These are phyloP conservation scores for Yamagishiella unicocca DNA, from an alignment of 139 green algal genomes.

Conservation along the genomic window DNA sequence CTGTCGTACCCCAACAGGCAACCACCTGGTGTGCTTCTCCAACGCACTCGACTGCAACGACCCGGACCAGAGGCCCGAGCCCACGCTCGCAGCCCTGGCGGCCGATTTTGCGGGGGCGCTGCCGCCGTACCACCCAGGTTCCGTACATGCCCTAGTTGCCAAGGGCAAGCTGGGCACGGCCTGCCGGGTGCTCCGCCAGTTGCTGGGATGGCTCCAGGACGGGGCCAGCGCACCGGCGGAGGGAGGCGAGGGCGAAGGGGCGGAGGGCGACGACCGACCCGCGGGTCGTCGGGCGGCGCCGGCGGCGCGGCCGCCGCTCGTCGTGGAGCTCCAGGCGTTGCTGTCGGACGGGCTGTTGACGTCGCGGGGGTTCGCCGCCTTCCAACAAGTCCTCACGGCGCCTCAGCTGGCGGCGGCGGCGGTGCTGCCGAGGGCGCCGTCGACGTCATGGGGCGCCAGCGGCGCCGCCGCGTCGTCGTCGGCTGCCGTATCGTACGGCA, in stretches of 20 bases:
- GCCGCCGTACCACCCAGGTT: conserved; percentile 54
- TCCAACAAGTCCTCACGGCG: conserved; percentile 13
- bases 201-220: conserved; percentile 51
- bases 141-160: conserved; percentile 48
- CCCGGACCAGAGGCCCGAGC: background rate
- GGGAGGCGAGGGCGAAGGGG: background rate
- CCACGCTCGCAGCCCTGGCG: background rate
- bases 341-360: conserved; percentile 9
- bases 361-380: conserved; percentile 24
- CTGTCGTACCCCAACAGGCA: conserved; percentile 19
- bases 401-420: conserved; percentile 2
- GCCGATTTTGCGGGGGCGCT: conserved; percentile 37
- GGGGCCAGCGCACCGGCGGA: background rate
- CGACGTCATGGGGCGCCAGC: background rate
- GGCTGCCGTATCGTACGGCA: background rate
- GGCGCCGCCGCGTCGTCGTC: background rate
- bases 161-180: conserved; percentile 50
- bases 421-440: too few relatives aligned
- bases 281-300: background rate
- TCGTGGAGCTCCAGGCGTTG: conserved; percentile 4
- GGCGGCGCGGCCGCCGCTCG: conserved; percentile 3
- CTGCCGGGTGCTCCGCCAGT: conserved; percentile 36
- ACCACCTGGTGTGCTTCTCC: conserved; percentile 39
- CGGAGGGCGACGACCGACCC: background rate
- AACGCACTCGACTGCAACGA: conserved; percentile 22